Base-by-base conservation (phyloP, 768 basidiomycete species). In the Leccinum longicurvipes region DNA sequence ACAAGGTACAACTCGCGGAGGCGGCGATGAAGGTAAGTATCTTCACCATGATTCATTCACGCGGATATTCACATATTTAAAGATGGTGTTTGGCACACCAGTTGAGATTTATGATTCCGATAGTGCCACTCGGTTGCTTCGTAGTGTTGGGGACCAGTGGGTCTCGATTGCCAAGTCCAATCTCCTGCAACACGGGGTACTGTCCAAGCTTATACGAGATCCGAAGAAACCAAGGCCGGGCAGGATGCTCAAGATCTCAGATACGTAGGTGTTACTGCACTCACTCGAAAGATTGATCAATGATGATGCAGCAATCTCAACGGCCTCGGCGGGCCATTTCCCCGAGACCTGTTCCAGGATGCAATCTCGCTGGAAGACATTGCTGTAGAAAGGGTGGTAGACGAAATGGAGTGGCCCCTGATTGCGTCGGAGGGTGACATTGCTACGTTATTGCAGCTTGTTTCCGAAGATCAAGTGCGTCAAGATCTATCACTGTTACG, bases 11-110 rank as follows among this genome's bases (percentile, higher is more conserved):
- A 51, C 61, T 89, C 21, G 86, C 88, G 1, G 87, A 93, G 64
- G 75, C 83, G 24, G 84, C 82, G 4, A 65, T 92, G 29, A 93
- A 93, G 82, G 91, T 85, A 58, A 51, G 60, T 54, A 6, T 29
- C 1, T 41, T 23, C 12, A 23, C 25, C 31, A 25, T 28, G 24
- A 34, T 23, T 5, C 39, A 19, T 48, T 23, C n/a, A 19, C 27
- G 6, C 42, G 29, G 5, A 29, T 48, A 27, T 51, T 57, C n/a
- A 63, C 32, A 25, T 19, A 24, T 50, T 53, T 5, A 36, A 52
- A 93, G 92, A 89, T 93, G 86, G 80, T 81, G 6, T 77, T 93
- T 50, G 85, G 88, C 12, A 86, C 86, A 1, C 85, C 89, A 1
- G 75, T 77, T 57, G 91, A 90, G 55, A 72, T 71, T 21, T 94